Base-by-base conservation (phyloP, 441 rosid species). In the Pelargonium myrrhifolium region DNA sequence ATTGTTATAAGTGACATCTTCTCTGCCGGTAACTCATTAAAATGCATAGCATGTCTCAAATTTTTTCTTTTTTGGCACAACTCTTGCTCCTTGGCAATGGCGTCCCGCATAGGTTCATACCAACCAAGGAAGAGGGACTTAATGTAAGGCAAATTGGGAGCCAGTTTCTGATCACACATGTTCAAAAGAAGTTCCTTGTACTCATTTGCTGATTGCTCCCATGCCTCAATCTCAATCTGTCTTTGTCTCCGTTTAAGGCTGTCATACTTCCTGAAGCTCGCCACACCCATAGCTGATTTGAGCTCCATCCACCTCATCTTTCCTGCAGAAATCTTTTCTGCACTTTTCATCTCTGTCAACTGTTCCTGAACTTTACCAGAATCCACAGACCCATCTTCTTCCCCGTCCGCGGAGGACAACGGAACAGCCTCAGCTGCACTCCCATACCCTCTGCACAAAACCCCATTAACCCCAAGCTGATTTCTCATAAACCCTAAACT, bases 141-240 rank as follows among this genome's bases (percentile, higher is more conserved):
- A 15, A 91, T 71, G 69, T 85, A 89, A 65, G 99, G 99, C 74
- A 94, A 76, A 77, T 87, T 94, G 0, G 99, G 99, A 10, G 99
- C 97, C 35, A 94, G 86, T 78, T 91, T 91, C 71, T 94, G 92
- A 84, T 88, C 86, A 43, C 99, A 94, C 96, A 94, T 94, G 64
- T 94, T 96, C 39, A 42, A 42, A 17, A 94, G 75, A 71, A 89
- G 72, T 77, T 91, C 96, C 67, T 80, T 83, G 65, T 90, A 94
- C 81, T 94, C 99, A 75, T 76, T 83, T 0, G 99, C 92, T 0
- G 96, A 93, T 66, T 75, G 82, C 51, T 86, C 94, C 97, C 99
- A 94, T 2, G 93, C 96, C 75, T 94, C 93, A 0, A 96, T 94
- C 96, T 94, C 99, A 62, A 83, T 74, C 77, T 86, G 86, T 15